These are phyloP conservation scores for Nakaseomyces bracarensis DNA, from an alignment of 1,139 yeast genomes.

Conservation along the genomic window DNA sequence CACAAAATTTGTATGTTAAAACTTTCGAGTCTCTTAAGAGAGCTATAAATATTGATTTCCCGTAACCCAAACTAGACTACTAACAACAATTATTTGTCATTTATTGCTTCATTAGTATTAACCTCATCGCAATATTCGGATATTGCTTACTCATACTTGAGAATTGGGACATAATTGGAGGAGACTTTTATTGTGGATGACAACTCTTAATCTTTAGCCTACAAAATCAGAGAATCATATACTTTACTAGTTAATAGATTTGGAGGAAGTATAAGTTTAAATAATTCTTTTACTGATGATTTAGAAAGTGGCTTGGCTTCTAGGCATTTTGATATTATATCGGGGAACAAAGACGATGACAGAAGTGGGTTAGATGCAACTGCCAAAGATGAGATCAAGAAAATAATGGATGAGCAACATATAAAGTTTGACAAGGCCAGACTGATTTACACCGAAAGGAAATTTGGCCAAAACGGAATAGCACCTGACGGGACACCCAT, in stretches of 20 bases:
- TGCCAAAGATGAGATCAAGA: constrained; percentile 45
- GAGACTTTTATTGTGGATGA: not conserved
- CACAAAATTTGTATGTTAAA: constrained; percentile 3
- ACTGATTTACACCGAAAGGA: constrained; percentile 40
- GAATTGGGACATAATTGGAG: not conserved
- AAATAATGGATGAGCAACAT: constrained; percentile 45
- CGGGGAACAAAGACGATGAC: constrained; percentile 44
- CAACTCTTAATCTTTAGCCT: too few relatives aligned
- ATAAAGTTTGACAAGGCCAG: constrained; percentile 68
- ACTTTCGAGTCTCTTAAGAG: not conserved
- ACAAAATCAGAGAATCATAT: constrained; percentile 3
- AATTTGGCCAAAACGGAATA: constrained; percentile 46
- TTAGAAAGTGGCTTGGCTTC: constrained; percentile 61
- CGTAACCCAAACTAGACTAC: too few relatives aligned
- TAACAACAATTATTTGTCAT: too few relatives aligned
- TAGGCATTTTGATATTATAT: constrained; percentile 45
- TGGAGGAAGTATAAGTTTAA: constrained; percentile 14
- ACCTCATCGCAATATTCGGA: not conserved
- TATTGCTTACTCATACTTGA: not conserved
- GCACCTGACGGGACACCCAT: constrained; percentile 44
- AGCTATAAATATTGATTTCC: too few relatives aligned
- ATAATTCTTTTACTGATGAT: constrained; percentile 47
- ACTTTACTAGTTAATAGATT: not conserved
- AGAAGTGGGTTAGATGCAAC: constrained; percentile 54
- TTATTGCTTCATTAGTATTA: too few relatives aligned